Base-by-base conservation (phyloP, 2,329 filamentous ascomycete genomes). In the Didymella arachidicola region DNA sequence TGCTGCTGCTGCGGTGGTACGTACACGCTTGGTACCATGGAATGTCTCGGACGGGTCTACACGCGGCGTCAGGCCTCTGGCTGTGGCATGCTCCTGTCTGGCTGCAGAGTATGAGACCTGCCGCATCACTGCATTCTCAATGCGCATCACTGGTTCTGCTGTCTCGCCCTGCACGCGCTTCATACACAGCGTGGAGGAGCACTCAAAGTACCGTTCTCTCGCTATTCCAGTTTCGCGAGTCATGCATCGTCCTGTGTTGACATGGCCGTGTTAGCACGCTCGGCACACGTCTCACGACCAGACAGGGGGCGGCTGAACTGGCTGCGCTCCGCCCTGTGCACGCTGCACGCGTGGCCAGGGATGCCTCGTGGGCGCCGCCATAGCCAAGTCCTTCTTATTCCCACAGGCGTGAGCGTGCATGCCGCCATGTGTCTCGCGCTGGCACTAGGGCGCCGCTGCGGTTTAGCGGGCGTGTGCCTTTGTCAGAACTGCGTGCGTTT, bases 351-450 rank as follows among this genome's bases (percentile, higher is more conserved):
- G 48, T 61, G 64, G 64, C 62, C 72, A 73, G 71, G 72, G 72
- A 72, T 72, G 67, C 71, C 69, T 68, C 67, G 70, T 73, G 71
- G 71, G 66, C 69, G 70, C 65, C 67, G 67, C 59, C 63, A 62
- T 63, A 53, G 66, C 68, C 70, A 71, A 65, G 67, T 30, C 36
- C 45, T 61, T 26, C 41, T 68, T 72, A 71, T 71, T 72, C 64
- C 71, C 70, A 69, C 57, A 60, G 59, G 63, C 61, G 57, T 59
- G 60, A 52, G 45, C 59, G 61, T 66, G 64, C 67, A 66, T 62
- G 66, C 66, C 63, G 66, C 67, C 69, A 71, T 71, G 69, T 68
- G 68, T 70, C 63, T 65, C 63, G 63, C 64, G 53, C 63, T 64
- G 63, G 59, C 57, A 53, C 66, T 67, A 64, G 53, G 62, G 60